Conservation (phyloP, 768 basidiomycete species). For the Exidia glandulosa region DNA sequence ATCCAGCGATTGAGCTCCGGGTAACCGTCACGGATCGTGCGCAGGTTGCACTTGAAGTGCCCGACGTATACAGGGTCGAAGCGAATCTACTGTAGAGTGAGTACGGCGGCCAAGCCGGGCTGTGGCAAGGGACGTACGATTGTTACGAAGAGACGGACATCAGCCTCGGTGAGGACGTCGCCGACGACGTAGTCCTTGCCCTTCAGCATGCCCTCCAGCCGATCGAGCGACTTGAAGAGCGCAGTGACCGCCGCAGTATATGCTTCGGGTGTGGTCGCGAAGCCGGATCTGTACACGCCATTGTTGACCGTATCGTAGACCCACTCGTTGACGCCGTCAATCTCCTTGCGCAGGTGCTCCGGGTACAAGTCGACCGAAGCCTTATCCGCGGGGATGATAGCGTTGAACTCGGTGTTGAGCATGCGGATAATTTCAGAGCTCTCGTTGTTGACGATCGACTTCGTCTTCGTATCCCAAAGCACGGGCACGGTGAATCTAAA, state of each 20-base stretch:
- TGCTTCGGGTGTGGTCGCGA: slow-evolving; percentile 69
- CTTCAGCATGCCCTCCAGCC: slow-evolving; percentile 62
- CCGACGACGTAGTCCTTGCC: slow-evolving; percentile 82
- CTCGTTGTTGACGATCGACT: slow-evolving; percentile 93
- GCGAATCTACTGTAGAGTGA: slow-evolving; percentile 42
- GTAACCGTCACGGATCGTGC: slow-evolving; percentile 76
- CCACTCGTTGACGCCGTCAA: slow-evolving; percentile 79
- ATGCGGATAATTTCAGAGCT: slow-evolving; percentile 91
- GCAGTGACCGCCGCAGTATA: slow-evolving; percentile 68
- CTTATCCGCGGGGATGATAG: slow-evolving; percentile 37
- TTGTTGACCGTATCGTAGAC: slow-evolving; percentile 80
- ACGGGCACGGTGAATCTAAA: slow-evolving; percentile 73
- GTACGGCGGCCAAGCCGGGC: background rate
- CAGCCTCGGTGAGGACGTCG: slow-evolving; percentile 71
- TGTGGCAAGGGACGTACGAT: slow-evolving; percentile 40
- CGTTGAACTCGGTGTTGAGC: slow-evolving; percentile 78
- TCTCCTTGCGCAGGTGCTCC: slow-evolving; percentile 52
- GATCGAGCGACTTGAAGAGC: slow-evolving; percentile 72
- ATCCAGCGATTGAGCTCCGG: slow-evolving; percentile 70
- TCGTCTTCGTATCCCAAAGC: slow-evolving; percentile 83
- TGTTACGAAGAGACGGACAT: slow-evolving; percentile 85
- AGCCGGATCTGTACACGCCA: slow-evolving; percentile 83
- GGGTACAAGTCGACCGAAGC: slow-evolving; percentile 70
- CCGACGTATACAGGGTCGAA: slow-evolving; percentile 86
- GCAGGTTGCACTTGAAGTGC: slow-evolving; percentile 91